A percentile compares a stretch with the other conserved stretches of the same genome.
Evolutionary conservation across 176 grass and related monocot species (phyloP).

Genomic region (Saccharum spontaneum): DNA sequence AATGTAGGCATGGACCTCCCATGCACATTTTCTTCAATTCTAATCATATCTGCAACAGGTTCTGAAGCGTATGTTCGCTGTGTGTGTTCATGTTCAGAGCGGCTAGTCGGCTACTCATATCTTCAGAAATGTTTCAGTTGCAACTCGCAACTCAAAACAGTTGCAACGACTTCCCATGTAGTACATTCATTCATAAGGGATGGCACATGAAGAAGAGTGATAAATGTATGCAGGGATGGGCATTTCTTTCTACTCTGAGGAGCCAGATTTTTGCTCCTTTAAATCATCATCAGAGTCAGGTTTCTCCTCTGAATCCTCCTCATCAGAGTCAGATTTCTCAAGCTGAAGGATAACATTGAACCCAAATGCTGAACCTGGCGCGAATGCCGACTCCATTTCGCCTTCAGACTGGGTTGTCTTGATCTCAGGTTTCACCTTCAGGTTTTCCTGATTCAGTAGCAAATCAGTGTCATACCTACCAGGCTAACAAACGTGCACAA

Average conservation of each 20-base stretch:
- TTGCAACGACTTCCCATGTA: conserved; percentile 11
- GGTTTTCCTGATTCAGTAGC: conserved; percentile 46
- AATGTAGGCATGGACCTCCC: conserved; percentile 15
- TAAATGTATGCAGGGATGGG: not conserved
- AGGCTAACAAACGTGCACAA: not conserved
- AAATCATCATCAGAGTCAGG: conserved; percentile 5
- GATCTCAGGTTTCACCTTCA: conserved; percentile 66
- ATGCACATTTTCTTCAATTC: conserved; percentile 14
- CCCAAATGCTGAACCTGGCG: conserved; percentile 47
- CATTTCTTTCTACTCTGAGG: conserved; percentile 11
- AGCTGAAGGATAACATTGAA: conserved; percentile 60
- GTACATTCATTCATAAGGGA: conserved; percentile 16
- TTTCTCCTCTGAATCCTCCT: not conserved
- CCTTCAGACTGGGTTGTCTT: conserved; percentile 48
- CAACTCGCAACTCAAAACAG: conserved; percentile 26
- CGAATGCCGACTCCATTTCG: conserved; percentile 65
- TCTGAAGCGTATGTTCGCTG: conserved; percentile 1
- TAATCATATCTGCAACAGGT: not conserved
- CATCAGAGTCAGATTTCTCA: conserved; percentile 40
- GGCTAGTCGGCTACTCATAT: conserved; percentile 12
- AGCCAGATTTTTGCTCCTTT: conserved; percentile 10
- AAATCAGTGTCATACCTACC: not conserved
- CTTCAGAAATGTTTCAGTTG: conserved; percentile 26
- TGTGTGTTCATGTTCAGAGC: conserved; percentile 8
- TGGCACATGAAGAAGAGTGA: conserved; percentile 6